Base-by-base conservation (phyloP, 2,329 filamentous ascomycete species). In the Emericellopsis atlantica region DNA sequence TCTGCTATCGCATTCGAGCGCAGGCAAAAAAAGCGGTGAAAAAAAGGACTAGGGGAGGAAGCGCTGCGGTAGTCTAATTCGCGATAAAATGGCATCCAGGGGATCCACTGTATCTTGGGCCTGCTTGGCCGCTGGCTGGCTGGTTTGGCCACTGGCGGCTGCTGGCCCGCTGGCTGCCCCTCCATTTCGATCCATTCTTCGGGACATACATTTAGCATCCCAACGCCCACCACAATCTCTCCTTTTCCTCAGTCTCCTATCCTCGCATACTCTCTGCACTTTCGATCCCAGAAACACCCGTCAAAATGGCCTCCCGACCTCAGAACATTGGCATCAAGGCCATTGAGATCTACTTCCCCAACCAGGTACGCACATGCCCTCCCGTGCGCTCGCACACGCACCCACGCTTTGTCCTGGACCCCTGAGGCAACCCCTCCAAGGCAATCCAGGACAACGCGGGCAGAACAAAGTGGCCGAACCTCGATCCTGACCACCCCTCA, bases 251-350 rank as follows among this genome's bases (percentile, higher is more conserved):
- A 43, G 41, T 52, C 48, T 49, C 46, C 31, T 29, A 16, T 18
- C 23, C 21, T 29, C 21, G n/a, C 22, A n/a, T 36, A 24, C 21
- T 36, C 26, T 12, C 18, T 26, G 18, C 39, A 12, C 26, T 21
- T 40, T 26, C 18, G 32, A 21, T 36, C 32, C 22, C 32, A 24
- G 26, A 31, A 41, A n/a, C 11, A 41, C 23, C 14, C 4, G 12
- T 15, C 54, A 68, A 46, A 44, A 89, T 88, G 83, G 74, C 82
- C 58, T 61, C 79, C 52, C 81, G 83, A 66, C 83, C 85, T 49
- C 79, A 88, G 65, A 90, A 90, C 68, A 81, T 92, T 64, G 85
- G 85, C 74, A 88, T 92, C 61, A 90, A 92, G 72, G 85, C 84
- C 81, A 85, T 92, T 64, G 85, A 92, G 62, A 77, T 92, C 59